Conservation (phyloP, 1,139 yeast species). For the Diutina pseudorugosa region DNA sequence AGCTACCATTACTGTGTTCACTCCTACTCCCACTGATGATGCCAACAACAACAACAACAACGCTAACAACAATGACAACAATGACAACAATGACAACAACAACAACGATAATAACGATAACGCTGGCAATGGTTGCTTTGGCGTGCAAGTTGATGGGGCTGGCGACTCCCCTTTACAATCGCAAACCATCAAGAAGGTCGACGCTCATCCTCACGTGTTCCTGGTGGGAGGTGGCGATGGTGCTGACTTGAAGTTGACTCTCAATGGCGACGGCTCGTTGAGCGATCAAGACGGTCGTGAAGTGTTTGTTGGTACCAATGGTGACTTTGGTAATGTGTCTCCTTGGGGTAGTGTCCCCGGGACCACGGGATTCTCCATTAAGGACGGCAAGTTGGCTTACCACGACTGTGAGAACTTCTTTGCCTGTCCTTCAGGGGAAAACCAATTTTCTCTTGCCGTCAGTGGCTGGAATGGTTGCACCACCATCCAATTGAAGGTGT, state of each 20-base stretch:
- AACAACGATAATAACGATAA: not conserved
- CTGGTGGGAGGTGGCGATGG: not conserved
- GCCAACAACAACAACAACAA: too few species aligned
- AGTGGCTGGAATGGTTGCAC: conserved; percentile 3
- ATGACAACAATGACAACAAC: not conserved
- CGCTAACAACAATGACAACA: not conserved
- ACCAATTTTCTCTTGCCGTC: not conserved
- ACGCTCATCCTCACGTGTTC: not conserved
- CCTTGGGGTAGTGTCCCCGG: not conserved
- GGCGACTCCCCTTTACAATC: not conserved
- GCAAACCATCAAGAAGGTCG: not conserved
- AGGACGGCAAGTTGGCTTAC: not conserved
- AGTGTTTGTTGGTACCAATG: not conserved
- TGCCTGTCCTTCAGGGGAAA: not conserved
- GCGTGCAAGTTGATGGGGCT: not conserved
- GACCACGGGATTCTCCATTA: not conserved
- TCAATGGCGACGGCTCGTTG: not conserved
- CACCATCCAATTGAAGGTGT: not conserved
- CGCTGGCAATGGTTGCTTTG: not conserved
- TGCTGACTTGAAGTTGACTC: not conserved
- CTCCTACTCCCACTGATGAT: not conserved
- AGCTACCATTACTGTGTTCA: not conserved
- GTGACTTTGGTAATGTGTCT: not conserved
- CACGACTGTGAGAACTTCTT: not conserved
- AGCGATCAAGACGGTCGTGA: not conserved